Evolutionary conservation across 2,329 filamentous ascomycete genomes (phyloP).

Genomic region (Blumeria hordei): DNA sequence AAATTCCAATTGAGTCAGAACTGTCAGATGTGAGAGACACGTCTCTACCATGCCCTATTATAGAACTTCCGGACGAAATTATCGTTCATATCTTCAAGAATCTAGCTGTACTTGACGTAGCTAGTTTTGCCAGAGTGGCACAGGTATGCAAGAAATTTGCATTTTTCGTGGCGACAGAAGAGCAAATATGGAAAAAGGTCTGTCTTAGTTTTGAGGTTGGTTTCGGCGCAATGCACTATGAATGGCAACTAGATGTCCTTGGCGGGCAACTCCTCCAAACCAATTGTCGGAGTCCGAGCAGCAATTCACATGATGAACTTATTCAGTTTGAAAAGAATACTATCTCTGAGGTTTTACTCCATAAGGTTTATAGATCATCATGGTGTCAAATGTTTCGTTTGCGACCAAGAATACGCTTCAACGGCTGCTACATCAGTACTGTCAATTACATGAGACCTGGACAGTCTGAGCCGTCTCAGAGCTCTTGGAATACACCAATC

Average conservation of each 20-base stretch:
- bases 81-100: conserved; percentile 54
- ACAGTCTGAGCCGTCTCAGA: conserved; percentile 40
- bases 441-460: conserved; percentile 85
- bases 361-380: conserved; percentile 22
- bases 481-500: conserved; percentile 60
- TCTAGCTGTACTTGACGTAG: conserved; percentile 50
- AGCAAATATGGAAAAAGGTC: conserved; percentile 63
- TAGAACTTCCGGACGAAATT: conserved; percentile 59
- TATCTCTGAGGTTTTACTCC: conserved; percentile 15
- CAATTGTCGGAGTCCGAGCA: not conserved
- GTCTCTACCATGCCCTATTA: conserved; percentile 57
- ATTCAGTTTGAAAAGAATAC: conserved; percentile 4
- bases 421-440: conserved; percentile 87
- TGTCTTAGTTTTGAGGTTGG: conserved; percentile 49
- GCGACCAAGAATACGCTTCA: conserved; percentile 74
- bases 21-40: conserved; percentile 48
- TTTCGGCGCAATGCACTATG: conserved; percentile 63
- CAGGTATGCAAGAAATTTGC: conserved; percentile 73
- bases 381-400: conserved; percentile 53
- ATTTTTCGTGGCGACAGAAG: conserved; percentile 62
- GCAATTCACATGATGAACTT: conserved; percentile 1
- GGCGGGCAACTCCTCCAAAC: conserved; percentile 25
- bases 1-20: conserved; percentile 40
- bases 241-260: conserved; percentile 37
- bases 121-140: conserved; percentile 48